phyloP scores from a whole-genome alignment of 345 rosid species.

The Passiflora organensis region DNA sequence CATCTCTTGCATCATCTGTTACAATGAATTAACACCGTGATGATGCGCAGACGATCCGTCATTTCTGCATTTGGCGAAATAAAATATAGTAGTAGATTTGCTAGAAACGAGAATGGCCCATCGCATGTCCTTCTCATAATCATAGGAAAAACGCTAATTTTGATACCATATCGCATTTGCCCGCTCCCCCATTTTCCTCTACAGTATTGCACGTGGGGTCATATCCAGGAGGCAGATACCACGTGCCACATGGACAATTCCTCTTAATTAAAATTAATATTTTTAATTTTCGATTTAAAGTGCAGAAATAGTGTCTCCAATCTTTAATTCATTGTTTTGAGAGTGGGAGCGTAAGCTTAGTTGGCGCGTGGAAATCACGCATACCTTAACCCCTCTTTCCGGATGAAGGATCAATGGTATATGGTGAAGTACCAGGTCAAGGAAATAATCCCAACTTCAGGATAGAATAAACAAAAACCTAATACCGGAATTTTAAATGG shows the following conservation, averaged over 20 bases:
- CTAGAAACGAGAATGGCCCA: neutral
- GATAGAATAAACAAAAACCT: conserved; percentile 1
- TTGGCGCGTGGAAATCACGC: conserved; percentile 24
- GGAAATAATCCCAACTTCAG: conserved; percentile 27
- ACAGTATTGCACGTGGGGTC: conserved; percentile 23
- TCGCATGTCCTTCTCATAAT: neutral
- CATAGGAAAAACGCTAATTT: neutral
- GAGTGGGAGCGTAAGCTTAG: neutral
- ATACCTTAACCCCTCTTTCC: neutral
- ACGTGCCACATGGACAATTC: conserved; percentile 18
- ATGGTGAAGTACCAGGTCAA: conserved; percentile 26
- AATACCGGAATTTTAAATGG: neutral
- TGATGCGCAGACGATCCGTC: too few species aligned
- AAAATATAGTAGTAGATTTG: too few species aligned
- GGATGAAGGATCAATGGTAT: too few species aligned
- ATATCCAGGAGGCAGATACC: conserved; percentile 21
- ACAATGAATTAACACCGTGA: too few species aligned
- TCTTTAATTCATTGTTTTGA: neutral
- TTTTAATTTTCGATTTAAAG: too few species aligned
- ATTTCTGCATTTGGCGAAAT: too few species aligned
- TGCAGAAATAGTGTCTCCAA: neutral
- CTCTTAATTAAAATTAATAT: neutral
- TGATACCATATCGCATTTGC: too few species aligned
- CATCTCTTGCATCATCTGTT: too few species aligned
- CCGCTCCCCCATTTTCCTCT: too few species aligned